Evolutionary conservation across 2,329 filamentous ascomycete genomes (phyloP).

Genomic region (Colletotrichum limetticola): DNA sequence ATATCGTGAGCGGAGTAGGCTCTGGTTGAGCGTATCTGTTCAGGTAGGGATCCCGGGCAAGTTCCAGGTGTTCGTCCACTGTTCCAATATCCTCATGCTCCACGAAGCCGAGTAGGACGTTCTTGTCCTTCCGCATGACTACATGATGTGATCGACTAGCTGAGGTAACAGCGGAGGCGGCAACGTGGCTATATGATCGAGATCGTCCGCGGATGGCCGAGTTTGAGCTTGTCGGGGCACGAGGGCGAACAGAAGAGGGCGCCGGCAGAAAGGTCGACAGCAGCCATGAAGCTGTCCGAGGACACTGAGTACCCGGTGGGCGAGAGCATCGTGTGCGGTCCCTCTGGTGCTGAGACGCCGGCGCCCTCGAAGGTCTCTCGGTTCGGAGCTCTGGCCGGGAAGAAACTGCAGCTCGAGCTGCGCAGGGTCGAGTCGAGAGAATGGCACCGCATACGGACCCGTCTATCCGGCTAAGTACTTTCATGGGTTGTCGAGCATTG

Average conservation of each 20-base stretch:
- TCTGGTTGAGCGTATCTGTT: constrained; percentile 64
- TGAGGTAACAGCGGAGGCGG: constrained; percentile 34
- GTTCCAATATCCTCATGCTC: constrained; percentile 58
- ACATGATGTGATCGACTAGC: constrained; percentile 34
- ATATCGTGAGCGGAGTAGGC: constrained; percentile 60
- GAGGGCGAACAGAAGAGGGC: constrained; percentile 37
- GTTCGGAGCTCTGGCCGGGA: constrained; percentile 23
- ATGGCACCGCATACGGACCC: constrained; percentile 68
- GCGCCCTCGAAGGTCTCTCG: constrained; percentile 23
- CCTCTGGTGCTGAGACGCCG: constrained; percentile 16
- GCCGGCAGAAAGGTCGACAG: constrained; percentile 51
- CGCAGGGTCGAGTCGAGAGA: constrained; percentile 56
- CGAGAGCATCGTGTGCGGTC: neutral
- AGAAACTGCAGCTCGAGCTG: constrained; percentile 25
- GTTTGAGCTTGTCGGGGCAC: constrained; percentile 20
- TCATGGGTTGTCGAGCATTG: constrained; percentile 69
- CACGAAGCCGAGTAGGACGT: constrained; percentile 64
- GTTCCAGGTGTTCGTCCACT: constrained; percentile 64
- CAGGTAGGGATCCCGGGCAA: constrained; percentile 64
- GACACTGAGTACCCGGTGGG: constrained; percentile 38
- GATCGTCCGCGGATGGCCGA: neutral
- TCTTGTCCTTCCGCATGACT: constrained; percentile 33
- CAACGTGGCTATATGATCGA: constrained; percentile 25
- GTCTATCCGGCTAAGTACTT: constrained; percentile 68
- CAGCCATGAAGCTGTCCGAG: constrained; percentile 51